A percentile compares a stretch with the other conserved stretches of the same genome.
Conservation (phyloP, 176 grass and related monocot species). For the Elymus sibiricus region DNA sequence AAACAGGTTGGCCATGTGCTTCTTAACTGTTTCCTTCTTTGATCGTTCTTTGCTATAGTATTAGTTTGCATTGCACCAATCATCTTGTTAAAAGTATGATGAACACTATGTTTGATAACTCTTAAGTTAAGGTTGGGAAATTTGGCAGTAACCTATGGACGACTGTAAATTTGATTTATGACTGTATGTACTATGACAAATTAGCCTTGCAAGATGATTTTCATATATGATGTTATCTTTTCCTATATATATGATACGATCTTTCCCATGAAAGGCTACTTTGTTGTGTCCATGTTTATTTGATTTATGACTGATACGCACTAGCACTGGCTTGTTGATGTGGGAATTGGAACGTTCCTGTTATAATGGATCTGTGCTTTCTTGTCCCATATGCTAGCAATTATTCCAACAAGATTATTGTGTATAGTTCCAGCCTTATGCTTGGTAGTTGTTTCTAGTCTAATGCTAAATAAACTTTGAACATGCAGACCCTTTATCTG, state of each 20-base stretch:
- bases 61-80: background rate
- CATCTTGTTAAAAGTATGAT: background rate
- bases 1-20: slow-evolving; percentile 54
- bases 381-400: background rate
- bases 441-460: slow-evolving; percentile 2
- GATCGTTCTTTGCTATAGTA: background rate
- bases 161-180: background rate
- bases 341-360: background rate
- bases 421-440: background rate
- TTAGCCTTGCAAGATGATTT: background rate
- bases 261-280: background rate
- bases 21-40: background rate
- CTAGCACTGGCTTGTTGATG: background rate
- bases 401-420: background rate
- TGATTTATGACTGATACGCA: background rate
- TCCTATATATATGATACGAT: background rate
- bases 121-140: background rate
- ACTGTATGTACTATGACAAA: background rate
- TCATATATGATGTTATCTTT: background rate
- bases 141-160: background rate
- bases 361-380: background rate
- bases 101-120: background rate
- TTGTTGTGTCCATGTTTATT: background rate
- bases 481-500: background rate
- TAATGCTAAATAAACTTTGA: background rate